phyloP scores from a whole-genome alignment of 202 grass and related monocot genomes.

The Bolboschoenoplectus hybrid region DNA sequence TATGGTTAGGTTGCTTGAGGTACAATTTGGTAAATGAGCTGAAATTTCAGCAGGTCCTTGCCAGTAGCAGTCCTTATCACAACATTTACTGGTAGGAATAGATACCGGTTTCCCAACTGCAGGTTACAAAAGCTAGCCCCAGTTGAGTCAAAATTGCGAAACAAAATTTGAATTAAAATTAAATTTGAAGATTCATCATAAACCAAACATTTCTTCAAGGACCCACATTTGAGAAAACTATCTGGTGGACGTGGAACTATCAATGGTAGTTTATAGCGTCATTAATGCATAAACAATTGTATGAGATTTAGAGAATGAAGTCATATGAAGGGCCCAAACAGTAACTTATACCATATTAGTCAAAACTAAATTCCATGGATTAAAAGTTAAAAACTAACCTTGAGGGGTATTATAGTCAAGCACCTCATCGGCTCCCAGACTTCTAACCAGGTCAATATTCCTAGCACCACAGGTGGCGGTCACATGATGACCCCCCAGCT shows the following conservation, averaged over 20 bases:
- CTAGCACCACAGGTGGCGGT: constrained; percentile 31
- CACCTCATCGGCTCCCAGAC: constrained; percentile 52
- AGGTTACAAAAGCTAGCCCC: background rate
- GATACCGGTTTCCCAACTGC: background rate
- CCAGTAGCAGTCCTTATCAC: background rate
- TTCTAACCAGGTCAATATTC: constrained; percentile 30
- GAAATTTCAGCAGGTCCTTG: too few species aligned
- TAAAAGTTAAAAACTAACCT: constrained; percentile 20
- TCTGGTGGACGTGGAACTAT: too few species aligned
- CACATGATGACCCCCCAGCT: constrained; percentile 22
- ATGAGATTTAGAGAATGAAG: too few species aligned
- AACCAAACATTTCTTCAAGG: background rate
- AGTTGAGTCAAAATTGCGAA: background rate
- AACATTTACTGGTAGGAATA: background rate
- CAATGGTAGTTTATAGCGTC: too few species aligned
- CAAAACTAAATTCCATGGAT: background rate
- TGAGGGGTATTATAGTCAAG: constrained; percentile 49
- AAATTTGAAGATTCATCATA: background rate
- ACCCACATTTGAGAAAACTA: too few species aligned
- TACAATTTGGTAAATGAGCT: too few species aligned
- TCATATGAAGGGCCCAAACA: too few species aligned
- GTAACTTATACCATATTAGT: background rate
- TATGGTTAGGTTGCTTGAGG: background rate
- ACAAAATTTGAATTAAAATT: background rate
- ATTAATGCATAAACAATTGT: too few species aligned